Conservation (phyloP, 495 filamentous ascomycete genomes). For the Chaetomium tenue region DNA sequence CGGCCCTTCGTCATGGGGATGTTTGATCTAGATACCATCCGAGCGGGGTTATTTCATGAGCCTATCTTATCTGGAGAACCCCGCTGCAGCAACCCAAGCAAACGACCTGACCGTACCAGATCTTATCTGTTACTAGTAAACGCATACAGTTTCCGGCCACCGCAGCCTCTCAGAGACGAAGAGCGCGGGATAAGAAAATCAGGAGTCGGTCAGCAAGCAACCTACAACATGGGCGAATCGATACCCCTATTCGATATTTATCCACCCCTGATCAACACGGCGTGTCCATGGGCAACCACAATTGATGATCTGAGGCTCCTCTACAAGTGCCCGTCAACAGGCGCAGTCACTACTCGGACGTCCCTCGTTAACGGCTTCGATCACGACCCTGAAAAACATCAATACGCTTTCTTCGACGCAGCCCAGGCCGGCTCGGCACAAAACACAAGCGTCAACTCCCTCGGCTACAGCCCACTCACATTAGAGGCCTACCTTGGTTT, state of each 20-base stretch:
- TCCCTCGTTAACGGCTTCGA: slow-evolving; percentile 57
- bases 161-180: too few relatives aligned
- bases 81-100: background rate
- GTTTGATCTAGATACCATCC: background rate
- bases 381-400: slow-evolving; percentile 59
- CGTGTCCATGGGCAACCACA: slow-evolving; percentile 68
- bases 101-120: background rate
- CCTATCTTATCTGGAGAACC: slow-evolving; percentile 17
- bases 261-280: slow-evolving; percentile 68
- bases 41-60: slow-evolving; percentile 2
- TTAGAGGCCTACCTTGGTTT: slow-evolving; percentile 64
- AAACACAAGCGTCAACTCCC: slow-evolving; percentile 63
- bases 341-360: slow-evolving; percentile 69
- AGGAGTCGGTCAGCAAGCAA: background rate
- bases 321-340: slow-evolving; percentile 57
- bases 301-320: slow-evolving; percentile 55
- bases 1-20: background rate
- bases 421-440: slow-evolving; percentile 38
- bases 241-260: slow-evolving; percentile 47
- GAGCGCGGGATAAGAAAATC: too few relatives aligned
- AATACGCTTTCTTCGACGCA: slow-evolving; percentile 62
- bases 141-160: too few relatives aligned
- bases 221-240: slow-evolving; percentile 5
- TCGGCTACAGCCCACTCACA: slow-evolving; percentile 67
- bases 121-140: too few relatives aligned